These are phyloP conservation scores for Raffaelea arxii DNA, from an alignment of 2,329 filamentous ascomycete species.

Conservation along the genomic window DNA sequence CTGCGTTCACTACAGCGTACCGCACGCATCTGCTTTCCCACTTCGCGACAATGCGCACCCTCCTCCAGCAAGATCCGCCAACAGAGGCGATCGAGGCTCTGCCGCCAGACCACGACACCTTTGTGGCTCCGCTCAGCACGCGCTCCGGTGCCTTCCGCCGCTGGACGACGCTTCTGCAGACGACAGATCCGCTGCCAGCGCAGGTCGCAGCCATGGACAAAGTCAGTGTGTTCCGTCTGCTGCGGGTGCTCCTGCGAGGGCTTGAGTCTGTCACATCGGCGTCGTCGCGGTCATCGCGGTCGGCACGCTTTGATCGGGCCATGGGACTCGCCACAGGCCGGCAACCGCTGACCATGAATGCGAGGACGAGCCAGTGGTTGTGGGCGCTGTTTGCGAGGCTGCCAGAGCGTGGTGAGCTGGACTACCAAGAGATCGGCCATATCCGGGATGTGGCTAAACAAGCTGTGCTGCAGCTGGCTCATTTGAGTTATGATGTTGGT, in stretches of 20 bases:
- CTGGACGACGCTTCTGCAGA: conserved; percentile 44
- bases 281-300: conserved; percentile 11
- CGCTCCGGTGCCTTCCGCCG: conserved; percentile 36
- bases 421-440: conserved; percentile 64
- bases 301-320: conserved; percentile 6
- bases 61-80: conserved; percentile 48
- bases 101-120: conserved; percentile 39
- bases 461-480: conserved; percentile 52
- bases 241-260: conserved; percentile 56
- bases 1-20: conserved; percentile 52
- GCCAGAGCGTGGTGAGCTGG: conserved; percentile 64
- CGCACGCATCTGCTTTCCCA: conserved; percentile 54
- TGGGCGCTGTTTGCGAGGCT: conserved; percentile 74
- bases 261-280: conserved; percentile 40
- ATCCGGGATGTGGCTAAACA: conserved; percentile 72
- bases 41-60: conserved; percentile 54
- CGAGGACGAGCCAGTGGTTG: conserved; percentile 68
- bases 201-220: conserved; percentile 58
- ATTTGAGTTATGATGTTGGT: conserved; percentile 42
- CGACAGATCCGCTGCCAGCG: conserved; percentile 45
- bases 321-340: neutral
- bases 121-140: conserved; percentile 44
- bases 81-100: conserved; percentile 42
- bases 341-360: conserved; percentile 47
- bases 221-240: conserved; percentile 52